phyloP scores from a whole-genome alignment of 176 grass and related monocot species.

The Oryza rufipogon region DNA sequence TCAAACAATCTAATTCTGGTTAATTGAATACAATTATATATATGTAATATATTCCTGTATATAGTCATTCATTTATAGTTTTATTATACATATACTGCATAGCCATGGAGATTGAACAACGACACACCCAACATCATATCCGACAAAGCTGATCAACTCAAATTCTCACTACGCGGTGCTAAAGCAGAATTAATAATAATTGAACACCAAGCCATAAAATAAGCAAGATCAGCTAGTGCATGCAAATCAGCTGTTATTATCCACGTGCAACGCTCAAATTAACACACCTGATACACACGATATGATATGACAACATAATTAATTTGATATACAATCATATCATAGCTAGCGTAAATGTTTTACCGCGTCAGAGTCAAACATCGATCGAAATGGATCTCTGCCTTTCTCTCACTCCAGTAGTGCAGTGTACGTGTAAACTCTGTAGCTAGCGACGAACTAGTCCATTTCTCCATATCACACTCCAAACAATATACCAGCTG shows the following conservation, averaged over 20 bases:
- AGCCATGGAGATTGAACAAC: background rate
- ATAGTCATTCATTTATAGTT: no score
- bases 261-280: background rate
- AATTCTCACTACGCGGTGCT: no score
- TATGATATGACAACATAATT: background rate
- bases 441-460: background rate
- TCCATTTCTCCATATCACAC: background rate
- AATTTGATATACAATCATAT: background rate
- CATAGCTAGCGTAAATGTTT: background rate
- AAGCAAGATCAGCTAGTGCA: background rate
- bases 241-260: background rate
- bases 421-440: background rate
- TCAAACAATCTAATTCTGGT: no score
- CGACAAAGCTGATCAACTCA: background rate
- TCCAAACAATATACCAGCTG: background rate
- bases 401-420: background rate
- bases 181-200: background rate
- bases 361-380: slow-evolving; percentile 34
- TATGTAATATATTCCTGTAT: no score
- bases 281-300: background rate
- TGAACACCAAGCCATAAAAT: background rate
- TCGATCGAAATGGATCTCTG: background rate
- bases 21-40: no score
- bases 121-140: no score
- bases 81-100: background rate